Conservation (phyloP, 371 early-diverging fungal genomes). For the Mortierella sp. region DNA sequence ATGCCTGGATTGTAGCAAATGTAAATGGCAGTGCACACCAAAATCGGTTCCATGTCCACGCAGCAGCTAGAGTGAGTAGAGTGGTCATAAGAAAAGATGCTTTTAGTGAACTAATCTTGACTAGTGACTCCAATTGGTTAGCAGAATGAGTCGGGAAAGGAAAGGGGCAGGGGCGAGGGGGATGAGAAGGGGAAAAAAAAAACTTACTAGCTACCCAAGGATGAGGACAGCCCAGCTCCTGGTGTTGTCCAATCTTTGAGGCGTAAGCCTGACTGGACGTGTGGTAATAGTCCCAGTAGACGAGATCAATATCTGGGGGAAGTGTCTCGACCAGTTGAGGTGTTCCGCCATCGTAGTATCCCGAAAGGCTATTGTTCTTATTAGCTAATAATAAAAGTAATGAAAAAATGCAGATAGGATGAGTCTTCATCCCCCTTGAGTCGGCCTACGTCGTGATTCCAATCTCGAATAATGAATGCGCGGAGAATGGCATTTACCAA, state of each 20-base stretch:
- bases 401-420: neutral
- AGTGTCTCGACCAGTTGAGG: conserved; percentile 67
- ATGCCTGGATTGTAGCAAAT: conserved; percentile 80
- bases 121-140: too few relatives aligned
- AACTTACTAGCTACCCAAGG: conserved; percentile 82
- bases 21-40: conserved; percentile 86
- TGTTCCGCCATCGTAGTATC: conserved; percentile 80
- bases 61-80: conserved; percentile 55
- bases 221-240: conserved; percentile 78
- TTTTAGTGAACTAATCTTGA: neutral
- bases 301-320: conserved; percentile 75
- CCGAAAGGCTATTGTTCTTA: conserved; percentile 80
- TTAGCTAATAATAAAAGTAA: conserved; percentile 64
- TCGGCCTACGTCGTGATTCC: neutral
- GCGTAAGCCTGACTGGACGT: conserved; percentile 74
- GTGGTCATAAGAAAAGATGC: neutral
- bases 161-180: too few relatives aligned
- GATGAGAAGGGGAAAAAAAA: neutral
- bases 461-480: neutral
- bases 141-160: too few relatives aligned
- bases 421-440: neutral
- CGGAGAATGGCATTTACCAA: conserved; percentile 42
- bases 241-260: conserved; percentile 83
- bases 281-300: conserved; percentile 93
- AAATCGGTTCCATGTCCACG: conserved; percentile 90